These are phyloP conservation scores for Malus sylvestris DNA, from an alignment of 306 rosid species.

Conservation along the genomic window DNA sequence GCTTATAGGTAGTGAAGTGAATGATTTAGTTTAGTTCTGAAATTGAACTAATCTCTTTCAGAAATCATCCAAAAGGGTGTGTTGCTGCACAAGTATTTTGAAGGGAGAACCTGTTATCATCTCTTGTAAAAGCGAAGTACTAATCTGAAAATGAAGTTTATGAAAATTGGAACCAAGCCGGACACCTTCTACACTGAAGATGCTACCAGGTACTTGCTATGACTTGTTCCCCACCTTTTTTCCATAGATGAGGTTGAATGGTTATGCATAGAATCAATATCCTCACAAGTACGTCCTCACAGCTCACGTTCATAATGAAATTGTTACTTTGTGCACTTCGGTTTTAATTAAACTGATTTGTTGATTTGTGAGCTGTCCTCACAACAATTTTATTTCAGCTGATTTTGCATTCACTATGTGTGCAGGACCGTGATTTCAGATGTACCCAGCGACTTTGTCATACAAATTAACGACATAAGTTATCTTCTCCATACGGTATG, in stretches of 20 bases:
- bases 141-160: slow-evolving; percentile 66
- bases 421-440: slow-evolving; percentile 74
- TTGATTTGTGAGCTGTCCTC: background rate
- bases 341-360: background rate
- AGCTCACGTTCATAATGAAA: background rate
- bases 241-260: background rate
- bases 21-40: too few relatives aligned
- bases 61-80: background rate
- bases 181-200: slow-evolving; percentile 84
- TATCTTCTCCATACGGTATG: slow-evolving; percentile 82
- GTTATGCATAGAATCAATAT: background rate
- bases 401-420: background rate
- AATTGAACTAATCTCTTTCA: background rate
- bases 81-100: background rate
- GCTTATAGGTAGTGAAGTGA: background rate
- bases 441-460: slow-evolving; percentile 50
- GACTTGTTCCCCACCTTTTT: background rate
- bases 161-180: slow-evolving; percentile 93
- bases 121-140: slow-evolving; percentile 19
- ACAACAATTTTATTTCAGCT: background rate
- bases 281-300: background rate
- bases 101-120: slow-evolving; percentile 24
- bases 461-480: slow-evolving; percentile 53
- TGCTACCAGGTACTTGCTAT: slow-evolving; percentile 63
- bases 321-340: background rate